Conservation (phyloP, 192 early-diverging fungal species). For the Mortierella claussenii region DNA sequence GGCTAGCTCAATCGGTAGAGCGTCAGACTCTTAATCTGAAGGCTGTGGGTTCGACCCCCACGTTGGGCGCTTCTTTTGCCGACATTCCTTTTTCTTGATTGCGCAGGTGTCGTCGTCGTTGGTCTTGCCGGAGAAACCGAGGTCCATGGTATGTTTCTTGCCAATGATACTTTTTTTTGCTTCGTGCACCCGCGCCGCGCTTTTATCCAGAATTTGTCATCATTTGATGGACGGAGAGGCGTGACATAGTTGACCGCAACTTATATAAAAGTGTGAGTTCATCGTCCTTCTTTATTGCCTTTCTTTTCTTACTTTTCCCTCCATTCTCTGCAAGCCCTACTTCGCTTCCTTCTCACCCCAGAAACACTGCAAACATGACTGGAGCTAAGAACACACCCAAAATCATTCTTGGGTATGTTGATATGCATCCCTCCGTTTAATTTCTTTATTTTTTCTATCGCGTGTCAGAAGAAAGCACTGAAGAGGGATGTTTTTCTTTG, state of each 20-base stretch:
- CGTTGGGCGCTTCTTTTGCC: conserved; percentile 64
- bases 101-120: background rate
- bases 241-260: no score
- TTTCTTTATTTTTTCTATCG: no score
- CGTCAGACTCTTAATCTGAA: conserved; percentile 91
- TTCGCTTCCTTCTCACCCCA: background rate
- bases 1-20: no score
- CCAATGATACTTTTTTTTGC: background rate
- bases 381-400: background rate
- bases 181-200: background rate
- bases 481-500: background rate
- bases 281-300: no score
- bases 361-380: background rate
- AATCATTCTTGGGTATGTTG: conserved; percentile 25
- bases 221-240: background rate
- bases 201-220: background rate
- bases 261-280: no score
- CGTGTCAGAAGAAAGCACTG: background rate
- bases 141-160: background rate
- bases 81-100: background rate
- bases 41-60: conserved; percentile 90
- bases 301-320: no score
- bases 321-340: background rate
- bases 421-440: background rate
- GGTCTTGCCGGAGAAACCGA: background rate